Evolutionary conservation across 805 yeast genomes (phyloP), one percentile per base, ranked within the genome.

Genomic region (Candida vartiovaarae): DNA sequence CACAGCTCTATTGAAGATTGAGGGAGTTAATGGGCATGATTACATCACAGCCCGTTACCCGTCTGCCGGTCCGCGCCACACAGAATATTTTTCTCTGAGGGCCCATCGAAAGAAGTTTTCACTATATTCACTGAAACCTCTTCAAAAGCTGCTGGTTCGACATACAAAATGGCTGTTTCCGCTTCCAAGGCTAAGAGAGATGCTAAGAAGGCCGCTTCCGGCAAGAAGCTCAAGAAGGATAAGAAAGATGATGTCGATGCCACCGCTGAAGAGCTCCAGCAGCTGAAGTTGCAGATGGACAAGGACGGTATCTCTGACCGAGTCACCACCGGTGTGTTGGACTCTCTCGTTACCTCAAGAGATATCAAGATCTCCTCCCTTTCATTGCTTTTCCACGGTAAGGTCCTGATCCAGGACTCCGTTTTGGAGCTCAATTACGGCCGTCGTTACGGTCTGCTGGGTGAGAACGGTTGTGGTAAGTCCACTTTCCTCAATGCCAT

Each of bases 391-490:
- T 93, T 93, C 82, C 99, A 93, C 68, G 99, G 99, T 72, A 91
- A 90, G 65, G 97, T 93, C 45, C 72, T 93, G 63, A 77, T 91
- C 57, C 96, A 88, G 70, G 98, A 93, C 68, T 84, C 97, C 34
- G 75, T 74, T 39, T 70, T 93, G 56, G 99, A 93, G 72, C 79
- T 93, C 68, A 93, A 93, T 72, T 91, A 82, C 67, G 99, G 98
- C 64, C 84, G 97, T 72, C 83, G 96, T 70, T 93, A 93, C 65
- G 99, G 99, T 71, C 75, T 93, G 50, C 76, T 93, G 62, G 99
- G 99, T 61, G 98, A 90, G 69, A 93, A 93, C 67, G 99, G 99
- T 54, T 93, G 98, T 73, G 99, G 99, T 72, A 93, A 93, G 70
- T 89, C 97, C 39, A 93, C 99, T 25, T 82, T 93, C 59, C 72